Percentiles rank a stretch among this genome's conserved stretches.
Evolutionary conservation across 148 eudicot genomes (phyloP).

Genomic region (Dianthus caryophyllus): DNA sequence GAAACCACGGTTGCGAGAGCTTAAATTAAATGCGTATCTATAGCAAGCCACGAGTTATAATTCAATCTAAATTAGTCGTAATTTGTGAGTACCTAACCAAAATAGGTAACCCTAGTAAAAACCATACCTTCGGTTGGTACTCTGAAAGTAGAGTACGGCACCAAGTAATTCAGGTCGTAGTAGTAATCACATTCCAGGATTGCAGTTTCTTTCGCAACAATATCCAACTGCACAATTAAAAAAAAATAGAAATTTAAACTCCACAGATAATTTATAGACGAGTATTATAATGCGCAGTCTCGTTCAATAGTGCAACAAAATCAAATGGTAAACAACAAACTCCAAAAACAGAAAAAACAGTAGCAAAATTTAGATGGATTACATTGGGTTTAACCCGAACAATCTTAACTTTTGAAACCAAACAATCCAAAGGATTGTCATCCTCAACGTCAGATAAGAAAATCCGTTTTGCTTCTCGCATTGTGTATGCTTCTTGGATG

Average conservation of each 20-base stretch:
- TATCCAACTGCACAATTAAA: constrained; percentile 42
- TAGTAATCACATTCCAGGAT: constrained; percentile 51
- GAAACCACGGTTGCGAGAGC: too few relatives aligned
- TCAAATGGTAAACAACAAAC: neutral
- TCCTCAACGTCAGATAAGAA: constrained; percentile 62
- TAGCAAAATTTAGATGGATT: neutral
- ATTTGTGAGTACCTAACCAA: too few relatives aligned
- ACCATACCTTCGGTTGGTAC: constrained; percentile 40
- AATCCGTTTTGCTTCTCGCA: constrained; percentile 47
- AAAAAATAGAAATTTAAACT: neutral
- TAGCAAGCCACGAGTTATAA: too few relatives aligned
- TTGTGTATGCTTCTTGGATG: constrained; percentile 30
- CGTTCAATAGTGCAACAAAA: neutral
- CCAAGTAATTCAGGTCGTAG: constrained; percentile 54
- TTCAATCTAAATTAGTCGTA: too few relatives aligned
- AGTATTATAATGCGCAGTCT: too few relatives aligned
- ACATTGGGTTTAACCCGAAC: constrained; percentile 42
- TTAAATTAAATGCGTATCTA: too few relatives aligned
- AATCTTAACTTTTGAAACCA: constrained; percentile 48
- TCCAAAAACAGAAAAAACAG: neutral
- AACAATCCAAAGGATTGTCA: constrained; percentile 72
- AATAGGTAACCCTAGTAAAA: too few relatives aligned
- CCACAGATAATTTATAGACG: neutral
- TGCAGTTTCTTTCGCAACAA: constrained; percentile 21
- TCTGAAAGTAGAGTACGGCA: constrained; percentile 53